Percentiles rank a stretch among this genome's conserved stretches.
These are phyloP conservation scores for Carex kokanica DNA, from an alignment of 176 grass and related monocot genomes.

Conservation along the genomic window DNA sequence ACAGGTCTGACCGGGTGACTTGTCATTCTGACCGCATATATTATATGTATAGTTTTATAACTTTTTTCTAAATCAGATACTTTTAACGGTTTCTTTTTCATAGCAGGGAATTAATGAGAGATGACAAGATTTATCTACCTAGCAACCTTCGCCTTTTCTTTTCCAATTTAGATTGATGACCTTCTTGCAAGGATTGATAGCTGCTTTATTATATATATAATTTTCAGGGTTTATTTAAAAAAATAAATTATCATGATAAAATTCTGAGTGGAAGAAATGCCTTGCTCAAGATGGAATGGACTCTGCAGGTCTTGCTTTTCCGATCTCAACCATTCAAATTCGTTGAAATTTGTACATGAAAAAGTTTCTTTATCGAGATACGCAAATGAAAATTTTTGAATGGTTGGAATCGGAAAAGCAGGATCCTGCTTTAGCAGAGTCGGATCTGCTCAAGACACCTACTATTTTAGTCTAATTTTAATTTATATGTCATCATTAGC, in stretches of 20 bases:
- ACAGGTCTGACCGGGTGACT: background rate
- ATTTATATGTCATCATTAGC: too few relatives aligned
- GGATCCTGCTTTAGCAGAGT: too few relatives aligned
- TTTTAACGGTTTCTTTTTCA: slow-evolving; percentile 11
- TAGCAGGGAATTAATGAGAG: background rate
- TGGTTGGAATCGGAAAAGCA: too few relatives aligned
- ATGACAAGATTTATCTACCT: background rate
- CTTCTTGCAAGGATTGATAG: background rate
- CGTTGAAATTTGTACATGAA: too few relatives aligned
- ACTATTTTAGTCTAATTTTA: too few relatives aligned
- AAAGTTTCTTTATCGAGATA: too few relatives aligned
- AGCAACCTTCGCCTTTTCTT: background rate
- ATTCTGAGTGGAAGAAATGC: background rate
- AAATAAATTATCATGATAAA: background rate
- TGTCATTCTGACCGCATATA: background rate
- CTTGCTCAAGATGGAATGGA: too few relatives aligned
- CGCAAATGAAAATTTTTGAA: too few relatives aligned
- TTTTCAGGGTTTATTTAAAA: background rate
- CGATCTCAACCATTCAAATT: too few relatives aligned
- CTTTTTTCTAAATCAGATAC: background rate
- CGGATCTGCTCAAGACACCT: too few relatives aligned
- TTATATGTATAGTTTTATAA: background rate
- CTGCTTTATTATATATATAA: background rate
- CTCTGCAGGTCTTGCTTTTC: too few relatives aligned
- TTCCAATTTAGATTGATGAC: background rate